Conservation (phyloP, 441 rosid species). For the Adansonia madagascariensis region DNA sequence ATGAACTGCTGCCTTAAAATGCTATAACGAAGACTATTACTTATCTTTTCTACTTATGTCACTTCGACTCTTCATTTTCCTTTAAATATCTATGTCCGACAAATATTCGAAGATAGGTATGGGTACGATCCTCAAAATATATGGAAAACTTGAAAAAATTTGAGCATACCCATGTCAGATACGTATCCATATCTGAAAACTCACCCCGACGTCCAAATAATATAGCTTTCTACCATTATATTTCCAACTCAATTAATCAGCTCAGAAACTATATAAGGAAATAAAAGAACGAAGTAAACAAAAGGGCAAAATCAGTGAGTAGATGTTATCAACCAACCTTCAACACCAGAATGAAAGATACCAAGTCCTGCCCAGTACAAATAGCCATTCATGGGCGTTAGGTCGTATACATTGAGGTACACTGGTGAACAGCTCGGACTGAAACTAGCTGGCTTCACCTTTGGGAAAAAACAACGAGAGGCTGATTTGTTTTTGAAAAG, state of each 20-base stretch:
- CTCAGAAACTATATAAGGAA: constrained; percentile 16
- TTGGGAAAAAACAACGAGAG: constrained; percentile 58
- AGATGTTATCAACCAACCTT: constrained; percentile 45
- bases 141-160: no score
- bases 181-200: no score
- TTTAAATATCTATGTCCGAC: no score
- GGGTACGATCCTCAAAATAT: no score
- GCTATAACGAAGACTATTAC: background rate
- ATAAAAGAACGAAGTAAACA: background rate
- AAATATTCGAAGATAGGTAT: no score
- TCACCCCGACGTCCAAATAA: no score
- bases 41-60: no score
- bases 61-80: no score
- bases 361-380: constrained; percentile 81
- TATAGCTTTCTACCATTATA: background rate
- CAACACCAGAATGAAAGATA: constrained; percentile 75
- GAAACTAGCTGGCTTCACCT: constrained; percentile 49
- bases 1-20: background rate
- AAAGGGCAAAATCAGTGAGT: background rate
- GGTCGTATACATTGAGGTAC: constrained; percentile 73
- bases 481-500: constrained; percentile 58
- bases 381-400: constrained; percentile 75
- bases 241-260: background rate
- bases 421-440: constrained; percentile 59
- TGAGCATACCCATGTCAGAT: no score